These are phyloP conservation scores for Globisporangium cystogenes DNA, from an alignment of 352 stramenopile genomes.

Conservation along the genomic window DNA sequence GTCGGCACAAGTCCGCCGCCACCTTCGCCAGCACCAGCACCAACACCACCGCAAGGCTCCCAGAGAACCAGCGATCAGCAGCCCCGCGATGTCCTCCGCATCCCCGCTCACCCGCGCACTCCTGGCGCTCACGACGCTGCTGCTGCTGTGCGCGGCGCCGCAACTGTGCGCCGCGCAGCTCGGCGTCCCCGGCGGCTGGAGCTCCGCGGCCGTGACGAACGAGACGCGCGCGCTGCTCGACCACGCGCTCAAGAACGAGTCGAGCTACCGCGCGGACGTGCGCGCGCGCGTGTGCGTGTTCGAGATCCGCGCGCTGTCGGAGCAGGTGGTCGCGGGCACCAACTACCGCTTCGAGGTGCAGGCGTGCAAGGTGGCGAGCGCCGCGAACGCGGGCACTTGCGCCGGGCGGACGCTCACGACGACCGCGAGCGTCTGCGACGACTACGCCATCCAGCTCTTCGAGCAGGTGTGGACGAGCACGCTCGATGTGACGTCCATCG, in stretches of 20 bases:
- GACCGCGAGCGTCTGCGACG: conserved; percentile 16
- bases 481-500: conserved; percentile 54
- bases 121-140: background rate
- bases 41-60: background rate
- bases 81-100: background rate
- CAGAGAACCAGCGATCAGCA: too few relatives aligned
- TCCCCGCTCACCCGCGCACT: background rate
- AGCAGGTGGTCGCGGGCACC: conserved; percentile 60
- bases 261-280: conserved; percentile 22
- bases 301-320: conserved; percentile 24
- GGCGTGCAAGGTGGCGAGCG: conserved; percentile 32
- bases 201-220: background rate
- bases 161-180: background rate
- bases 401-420: conserved; percentile 12
- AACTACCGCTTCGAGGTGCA: conserved; percentile 72
- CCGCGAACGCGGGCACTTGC: conserved; percentile 35
- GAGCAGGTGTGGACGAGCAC: conserved; percentile 55
- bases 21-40: too few relatives aligned
- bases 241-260: conserved; percentile 18
- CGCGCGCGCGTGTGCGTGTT: conserved; percentile 31
- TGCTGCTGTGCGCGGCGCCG: background rate
- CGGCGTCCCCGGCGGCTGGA: background rate
- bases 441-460: conserved; percentile 52
- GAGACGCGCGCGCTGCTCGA: conserved; percentile 12
- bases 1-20: background rate